Base-by-base conservation (phyloP, 139 green algal genomes). In the Chlorella sorokiniana region DNA sequence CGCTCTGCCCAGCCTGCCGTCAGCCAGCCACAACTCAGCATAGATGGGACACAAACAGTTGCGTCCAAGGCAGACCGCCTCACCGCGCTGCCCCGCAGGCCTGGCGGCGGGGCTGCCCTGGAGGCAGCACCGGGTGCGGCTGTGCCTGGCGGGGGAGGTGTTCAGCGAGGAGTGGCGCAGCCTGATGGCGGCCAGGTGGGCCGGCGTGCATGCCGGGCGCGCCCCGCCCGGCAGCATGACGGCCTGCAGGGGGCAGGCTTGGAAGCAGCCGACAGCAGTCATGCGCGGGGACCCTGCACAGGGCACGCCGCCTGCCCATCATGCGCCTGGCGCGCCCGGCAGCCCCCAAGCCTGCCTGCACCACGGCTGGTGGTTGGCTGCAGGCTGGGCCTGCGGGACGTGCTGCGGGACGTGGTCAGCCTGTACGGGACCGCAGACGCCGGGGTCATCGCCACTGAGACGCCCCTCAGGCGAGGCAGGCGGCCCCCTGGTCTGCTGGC, bases 151-250 rank as follows among this genome's bases (percentile, higher is more conserved):
- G 27, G 79, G 79, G 8, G 79, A 84, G 69, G 79, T 84, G 18
- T 84, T 84, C 37, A 54, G 29, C n/a, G 79, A 84, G 56, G 79
- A 84, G 65, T 84, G 79, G 79, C 65, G 79, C 35, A 62, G n/a
- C 42, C 67, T 80, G 8, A 79, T 79, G 72, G 51, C 35, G 20
- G 11, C 48, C 33, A 56, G 51, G 72, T 79, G 72, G 18, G 72
- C 48, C 11, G 48, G 48, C 48, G 48, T 11, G 48, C 48, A 25
- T 59, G 48, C 48, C 14, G 48, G 48, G 11, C 14, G 14, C 48
- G 48, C 48, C n/a, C n/a, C n/a, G n/a, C n/a, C n/a, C n/a, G n/a
- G n/a, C n/a, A n/a, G n/a, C n/a, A n/a, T n/a, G n/a, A n/a, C n/a
- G n/a, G n/a, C n/a, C n/a, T n/a, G n/a, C n/a, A n/a, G n/a, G n/a